Base-by-base conservation (phyloP, 306 rosid genomes). In the Quercus alba region DNA sequence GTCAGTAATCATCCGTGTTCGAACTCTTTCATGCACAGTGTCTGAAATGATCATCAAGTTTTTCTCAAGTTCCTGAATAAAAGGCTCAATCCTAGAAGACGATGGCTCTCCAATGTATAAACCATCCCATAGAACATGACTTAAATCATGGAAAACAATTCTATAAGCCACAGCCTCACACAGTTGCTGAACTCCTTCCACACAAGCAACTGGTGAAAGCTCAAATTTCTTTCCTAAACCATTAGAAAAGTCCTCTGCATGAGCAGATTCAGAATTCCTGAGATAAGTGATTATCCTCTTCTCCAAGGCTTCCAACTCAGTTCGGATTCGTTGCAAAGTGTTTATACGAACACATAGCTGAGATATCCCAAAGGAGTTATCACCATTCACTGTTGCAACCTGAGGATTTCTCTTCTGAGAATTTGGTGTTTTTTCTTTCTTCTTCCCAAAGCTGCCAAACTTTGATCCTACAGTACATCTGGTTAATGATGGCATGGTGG, bases 371-470 rank as follows among this genome's bases (percentile, higher is more conserved):
- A 83, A 89, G 21, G 96, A 83, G 81, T 81, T 84, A 71, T 95
- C 96, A 80, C 97, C 98, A 81, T 95, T 91, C 78, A 82, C 38
- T 74, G 98, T 93, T 46, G 94, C 94, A 81, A 93, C 97, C 90
- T 89, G 99, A 80, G 98, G 82, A 81, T 89, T 95, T 84, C 90
- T 86, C 87, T 88, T 91, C 83, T 87, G 98, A 80, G 97, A 71
- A 87, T 79, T 90, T 71, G 93, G 96, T 5, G 90, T 82, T 86
- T 95, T 95, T 73, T 95, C 99, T 72, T 93, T 95, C 78, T 95
- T 95, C 94, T 93, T 95, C 84, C 99, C 99, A 88, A 95, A 95
- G 21, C 96, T 96, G 85, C 91, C 96, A 84, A 93, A 93, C 81
- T 93, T 95, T 72, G 99, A 93, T 75, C 87, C 98, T 30, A 85